A percentile compares a stretch with the other conserved stretches of the same genome.
phyloP scores from a whole-genome alignment of 73 alveolate species.

The Symbiodinium pilosum region DNA sequence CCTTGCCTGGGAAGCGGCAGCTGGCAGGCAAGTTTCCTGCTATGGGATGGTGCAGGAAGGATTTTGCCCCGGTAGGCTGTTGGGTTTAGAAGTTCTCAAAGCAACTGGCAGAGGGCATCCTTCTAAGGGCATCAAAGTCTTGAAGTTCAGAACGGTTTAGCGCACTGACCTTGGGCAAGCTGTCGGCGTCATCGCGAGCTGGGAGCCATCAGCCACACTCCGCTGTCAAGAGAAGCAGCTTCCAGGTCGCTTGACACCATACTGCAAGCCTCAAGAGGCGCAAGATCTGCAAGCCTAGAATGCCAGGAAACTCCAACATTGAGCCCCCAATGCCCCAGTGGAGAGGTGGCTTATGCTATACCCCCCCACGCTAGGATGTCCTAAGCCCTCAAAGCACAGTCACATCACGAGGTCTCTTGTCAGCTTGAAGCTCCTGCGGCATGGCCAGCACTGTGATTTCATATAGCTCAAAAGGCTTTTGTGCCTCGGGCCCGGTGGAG shows the following conservation, averaged over 20 bases:
- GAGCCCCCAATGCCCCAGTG: too few relatives aligned
- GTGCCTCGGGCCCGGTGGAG: too few relatives aligned
- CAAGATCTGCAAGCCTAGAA: not conserved
- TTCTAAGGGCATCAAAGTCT: not conserved
- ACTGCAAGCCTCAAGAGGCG: not conserved
- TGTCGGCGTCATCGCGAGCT: not conserved
- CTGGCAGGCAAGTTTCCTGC: not conserved
- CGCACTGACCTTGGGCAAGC: not conserved
- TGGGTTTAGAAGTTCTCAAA: not conserved
- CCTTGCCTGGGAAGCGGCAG: not conserved
- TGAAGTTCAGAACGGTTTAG: not conserved
- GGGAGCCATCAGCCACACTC: not conserved
- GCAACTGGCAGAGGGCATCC: not conserved
- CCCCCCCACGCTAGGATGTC: too few relatives aligned
- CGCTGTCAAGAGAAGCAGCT: too few relatives aligned
- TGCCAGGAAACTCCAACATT: not conserved
- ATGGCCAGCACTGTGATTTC: not conserved
- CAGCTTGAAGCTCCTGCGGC: not conserved
- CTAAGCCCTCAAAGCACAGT: not conserved
- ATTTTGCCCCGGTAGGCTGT: not conserved
- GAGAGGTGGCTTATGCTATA: too few relatives aligned
- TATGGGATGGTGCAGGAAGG: not conserved
- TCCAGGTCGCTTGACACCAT: too few relatives aligned
- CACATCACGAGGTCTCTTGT: not conserved
- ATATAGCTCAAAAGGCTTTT: too few relatives aligned